Evolutionary conservation across 2,329 filamentous ascomycete species (phyloP), one percentile per base, ranked within the genome.

Genomic region (Cladophialophora immunda): DNA sequence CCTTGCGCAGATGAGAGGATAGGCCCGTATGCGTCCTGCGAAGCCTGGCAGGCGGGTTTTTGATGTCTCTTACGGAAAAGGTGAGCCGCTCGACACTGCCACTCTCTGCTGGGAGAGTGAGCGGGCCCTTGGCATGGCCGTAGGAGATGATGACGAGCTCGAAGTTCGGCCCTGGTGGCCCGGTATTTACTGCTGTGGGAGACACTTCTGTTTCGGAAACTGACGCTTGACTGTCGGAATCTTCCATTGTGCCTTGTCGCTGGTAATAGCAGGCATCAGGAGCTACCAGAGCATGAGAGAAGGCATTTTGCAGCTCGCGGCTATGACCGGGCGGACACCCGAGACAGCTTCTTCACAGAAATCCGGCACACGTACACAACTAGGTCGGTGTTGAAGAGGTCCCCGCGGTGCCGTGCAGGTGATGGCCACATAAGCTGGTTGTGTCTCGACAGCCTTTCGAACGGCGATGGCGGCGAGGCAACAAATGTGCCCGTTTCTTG

Each of bases 1-100:
- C 68, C 34, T 67, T 64, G 22, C 66, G 66, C 22, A 70, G 38
- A n/a, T 61, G 56, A 2, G 68, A 29, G 19, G 66, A 64, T 1
- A 70, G 32, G 13, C 68, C 68, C 2, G 66, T 70, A 25, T 68
- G 67, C n/a, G 62, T 68, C 56, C 63, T 70, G 15, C 66, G 55
- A 15, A 70, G 60, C 54, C 57, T 66, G 29, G 54, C 68, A 11
- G 68, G 63, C n/a, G 68, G 68, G n/a, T 64, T 70, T 5, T 58
- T 34, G n/a, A 70, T 57, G 30, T 64, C 61, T 13, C 63, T 41
- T 8, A 70, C 63, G 6, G 68, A 68, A 41, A 68, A 70, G n/a
- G 50, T 64, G 13, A 70, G 63, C 36, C 60, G 59, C 27, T 70
- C 66, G 6, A 58, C 62, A n/a, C n/a, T n/a, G 22, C 19, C 47